Evolutionary conservation across 345 rosid genomes (phyloP).

Genomic region (Eucalyptus leucophloia): DNA sequence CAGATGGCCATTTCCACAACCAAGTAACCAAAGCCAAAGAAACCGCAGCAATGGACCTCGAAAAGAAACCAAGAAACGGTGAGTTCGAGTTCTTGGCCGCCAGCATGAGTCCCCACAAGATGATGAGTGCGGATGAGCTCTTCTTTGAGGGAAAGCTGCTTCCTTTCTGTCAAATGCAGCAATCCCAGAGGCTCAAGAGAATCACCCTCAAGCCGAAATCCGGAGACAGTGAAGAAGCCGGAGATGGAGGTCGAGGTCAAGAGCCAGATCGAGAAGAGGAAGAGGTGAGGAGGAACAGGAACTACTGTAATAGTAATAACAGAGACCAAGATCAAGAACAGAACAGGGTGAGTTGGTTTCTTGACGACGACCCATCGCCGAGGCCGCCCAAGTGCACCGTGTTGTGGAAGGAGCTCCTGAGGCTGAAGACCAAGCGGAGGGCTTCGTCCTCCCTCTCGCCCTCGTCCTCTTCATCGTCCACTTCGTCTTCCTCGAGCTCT

Average conservation of each 20-base stretch:
- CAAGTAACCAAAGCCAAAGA: background rate
- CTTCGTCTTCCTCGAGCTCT: slow-evolving; percentile 1
- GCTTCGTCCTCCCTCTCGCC: slow-evolving; percentile 43
- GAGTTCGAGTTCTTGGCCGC: slow-evolving; percentile 76
- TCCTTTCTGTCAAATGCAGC: slow-evolving; percentile 74
- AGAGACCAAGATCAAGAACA: slow-evolving; percentile 15
- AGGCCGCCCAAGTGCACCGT: slow-evolving; percentile 95
- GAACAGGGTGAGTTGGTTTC: slow-evolving; percentile 47
- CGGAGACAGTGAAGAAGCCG: slow-evolving; percentile 19
- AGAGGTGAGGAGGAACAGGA: background rate
- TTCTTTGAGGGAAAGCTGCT: slow-evolving; percentile 81
- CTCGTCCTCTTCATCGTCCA: slow-evolving; percentile 40
- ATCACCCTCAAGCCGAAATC: slow-evolving; percentile 23
- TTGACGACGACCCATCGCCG: slow-evolving; percentile 93
- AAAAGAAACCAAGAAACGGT: slow-evolving; percentile 21
- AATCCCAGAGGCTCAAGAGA: slow-evolving; percentile 55
- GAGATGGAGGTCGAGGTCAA: background rate
- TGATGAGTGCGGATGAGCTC: slow-evolving; percentile 80
- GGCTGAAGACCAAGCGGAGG: slow-evolving; percentile 55
- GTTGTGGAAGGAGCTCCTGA: slow-evolving; percentile 76
- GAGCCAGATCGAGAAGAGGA: background rate
- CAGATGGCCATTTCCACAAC: slow-evolving; percentile 5
- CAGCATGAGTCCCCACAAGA: slow-evolving; percentile 24
- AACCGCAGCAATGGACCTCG: slow-evolving; percentile 11
- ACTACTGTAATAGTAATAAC: background rate